Evolutionary conservation across 768 basidiomycete species (phyloP).

Genomic region (Mycena metata): DNA sequence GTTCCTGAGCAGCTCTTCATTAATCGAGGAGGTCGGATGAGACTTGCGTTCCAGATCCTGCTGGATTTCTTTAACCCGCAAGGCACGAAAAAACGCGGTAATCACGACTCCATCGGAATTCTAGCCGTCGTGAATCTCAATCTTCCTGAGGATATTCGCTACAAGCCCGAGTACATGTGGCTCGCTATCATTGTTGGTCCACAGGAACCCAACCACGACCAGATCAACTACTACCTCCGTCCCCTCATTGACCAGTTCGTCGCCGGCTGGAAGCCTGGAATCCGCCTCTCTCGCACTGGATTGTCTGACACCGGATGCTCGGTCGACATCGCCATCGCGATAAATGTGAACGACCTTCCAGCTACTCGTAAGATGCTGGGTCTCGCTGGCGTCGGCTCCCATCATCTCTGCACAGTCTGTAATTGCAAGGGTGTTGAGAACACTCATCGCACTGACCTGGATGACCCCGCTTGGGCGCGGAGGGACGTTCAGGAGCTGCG

Average conservation of each 20-base stretch:
- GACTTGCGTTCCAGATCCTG: constrained; percentile 42
- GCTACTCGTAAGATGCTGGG: constrained; percentile 43
- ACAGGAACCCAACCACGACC: constrained; percentile 41
- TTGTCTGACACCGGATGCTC: not conserved
- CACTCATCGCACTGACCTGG: constrained; percentile 33
- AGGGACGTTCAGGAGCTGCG: constrained; percentile 30
- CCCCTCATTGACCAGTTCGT: constrained; percentile 46
- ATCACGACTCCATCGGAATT: constrained; percentile 42
- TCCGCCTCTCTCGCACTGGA: constrained; percentile 34
- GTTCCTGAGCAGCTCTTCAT: constrained; percentile 39
- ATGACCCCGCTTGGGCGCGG: constrained; percentile 31
- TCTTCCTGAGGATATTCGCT: constrained; percentile 47
- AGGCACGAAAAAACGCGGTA: constrained; percentile 38
- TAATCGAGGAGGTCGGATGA: constrained; percentile 36
- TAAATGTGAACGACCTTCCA: constrained; percentile 47
- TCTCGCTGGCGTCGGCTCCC: constrained; percentile 37
- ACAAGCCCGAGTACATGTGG: constrained; percentile 51
- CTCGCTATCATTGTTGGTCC: constrained; percentile 49
- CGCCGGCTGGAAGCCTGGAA: constrained; percentile 33
- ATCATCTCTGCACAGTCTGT: constrained; percentile 47
- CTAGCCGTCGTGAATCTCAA: constrained; percentile 47
- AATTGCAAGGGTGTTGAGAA: constrained; percentile 35
- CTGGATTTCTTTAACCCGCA: constrained; percentile 49
- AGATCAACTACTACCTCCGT: constrained; percentile 44
- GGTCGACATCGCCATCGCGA: constrained; percentile 26